phyloP scores from a whole-genome alignment of 2,329 filamentous ascomycete species.

The Fusarium sp. region DNA sequence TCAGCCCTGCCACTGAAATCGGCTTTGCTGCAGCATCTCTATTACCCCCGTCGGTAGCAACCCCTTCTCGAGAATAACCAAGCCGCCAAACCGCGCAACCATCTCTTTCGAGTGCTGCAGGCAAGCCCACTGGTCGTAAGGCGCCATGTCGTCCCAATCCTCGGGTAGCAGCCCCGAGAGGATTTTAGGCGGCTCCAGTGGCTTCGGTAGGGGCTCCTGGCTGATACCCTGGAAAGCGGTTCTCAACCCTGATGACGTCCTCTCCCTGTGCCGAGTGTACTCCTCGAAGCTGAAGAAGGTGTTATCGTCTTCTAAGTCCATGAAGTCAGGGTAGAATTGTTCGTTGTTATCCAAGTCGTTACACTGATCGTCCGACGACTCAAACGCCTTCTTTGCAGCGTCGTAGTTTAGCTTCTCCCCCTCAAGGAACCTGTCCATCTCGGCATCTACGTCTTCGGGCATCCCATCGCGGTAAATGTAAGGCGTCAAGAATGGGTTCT shows the following conservation, averaged over 20 bases:
- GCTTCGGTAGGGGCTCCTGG: neutral
- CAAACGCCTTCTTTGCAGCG: neutral
- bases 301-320: neutral
- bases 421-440: neutral
- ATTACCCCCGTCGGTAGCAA: neutral
- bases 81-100: neutral
- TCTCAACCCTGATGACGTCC: neutral
- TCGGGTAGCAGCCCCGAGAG: neutral
- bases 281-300: neutral
- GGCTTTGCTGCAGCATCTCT: neutral
- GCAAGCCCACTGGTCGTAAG: neutral
- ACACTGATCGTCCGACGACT: neutral
- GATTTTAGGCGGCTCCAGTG: neutral
- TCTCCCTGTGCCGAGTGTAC: neutral
- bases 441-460: neutral
- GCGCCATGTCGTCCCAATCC: neutral
- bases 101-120: neutral
- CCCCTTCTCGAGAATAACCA: neutral
- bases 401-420: neutral
- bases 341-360: neutral
- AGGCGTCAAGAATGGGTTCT: neutral
- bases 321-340: neutral
- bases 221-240: neutral
- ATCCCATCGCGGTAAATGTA: neutral
- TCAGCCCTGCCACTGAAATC: neutral